These are phyloP conservation scores for Leucosporidium creatinivorum DNA, from an alignment of 768 basidiomycete species.

Conservation along the genomic window DNA sequence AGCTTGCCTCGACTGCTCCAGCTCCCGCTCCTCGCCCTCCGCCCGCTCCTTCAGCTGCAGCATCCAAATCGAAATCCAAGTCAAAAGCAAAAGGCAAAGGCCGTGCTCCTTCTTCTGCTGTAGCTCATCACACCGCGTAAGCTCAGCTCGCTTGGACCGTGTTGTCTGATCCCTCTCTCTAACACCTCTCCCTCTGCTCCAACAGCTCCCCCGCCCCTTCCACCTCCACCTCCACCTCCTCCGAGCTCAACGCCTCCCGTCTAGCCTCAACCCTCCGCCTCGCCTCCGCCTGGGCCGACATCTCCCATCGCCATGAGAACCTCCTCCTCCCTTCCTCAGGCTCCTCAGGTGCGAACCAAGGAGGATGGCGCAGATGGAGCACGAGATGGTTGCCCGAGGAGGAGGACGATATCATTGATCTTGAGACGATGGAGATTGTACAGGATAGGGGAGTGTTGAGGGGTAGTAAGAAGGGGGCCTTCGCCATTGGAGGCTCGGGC, in stretches of 20 bases:
- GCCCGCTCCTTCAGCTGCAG: too few species aligned
- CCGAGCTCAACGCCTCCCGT: background rate
- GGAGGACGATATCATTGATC: constrained; percentile 32
- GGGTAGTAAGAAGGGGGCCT: constrained; percentile 3
- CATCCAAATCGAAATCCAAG: too few species aligned
- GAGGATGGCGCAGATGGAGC: background rate
- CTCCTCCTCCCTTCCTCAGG: background rate
- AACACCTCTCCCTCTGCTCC: background rate
- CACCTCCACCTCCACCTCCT: background rate
- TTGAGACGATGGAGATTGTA: constrained; percentile 12
- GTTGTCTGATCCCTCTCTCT: background rate
- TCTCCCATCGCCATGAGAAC: constrained; percentile 12
- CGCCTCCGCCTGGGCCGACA: constrained; percentile 19
- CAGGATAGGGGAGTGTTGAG: constrained; percentile 23
- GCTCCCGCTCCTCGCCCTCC: background rate
- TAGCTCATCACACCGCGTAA: background rate
- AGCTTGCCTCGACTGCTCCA: background rate
- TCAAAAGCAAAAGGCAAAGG: background rate
- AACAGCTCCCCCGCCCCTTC: background rate
- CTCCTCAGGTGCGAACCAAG: too few species aligned
- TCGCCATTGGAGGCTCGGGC: constrained; percentile 15
- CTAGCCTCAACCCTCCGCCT: constrained; percentile 8
- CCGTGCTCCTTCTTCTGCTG: background rate
- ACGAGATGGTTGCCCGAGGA: constrained; percentile 24
- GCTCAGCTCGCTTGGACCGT: background rate